Evolutionary conservation across 495 filamentous ascomycete genomes (phyloP).

Genomic region (Penicillium waksmanii): DNA sequence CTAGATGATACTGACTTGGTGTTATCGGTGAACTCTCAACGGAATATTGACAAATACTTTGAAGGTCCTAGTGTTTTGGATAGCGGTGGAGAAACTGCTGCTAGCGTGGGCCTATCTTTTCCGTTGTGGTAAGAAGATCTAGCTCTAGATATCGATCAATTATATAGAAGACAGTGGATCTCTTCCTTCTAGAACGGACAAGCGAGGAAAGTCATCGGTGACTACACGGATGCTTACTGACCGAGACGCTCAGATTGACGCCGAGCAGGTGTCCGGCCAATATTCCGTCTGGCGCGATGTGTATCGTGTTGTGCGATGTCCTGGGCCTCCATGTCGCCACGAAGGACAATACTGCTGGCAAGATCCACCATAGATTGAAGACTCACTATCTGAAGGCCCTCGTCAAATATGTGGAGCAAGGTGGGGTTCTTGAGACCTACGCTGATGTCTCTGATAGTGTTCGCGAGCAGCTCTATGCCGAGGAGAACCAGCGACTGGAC

Average conservation of each 20-base stretch:
- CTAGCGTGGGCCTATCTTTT: conserved; percentile 18
- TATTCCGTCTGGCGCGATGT: too few relatives aligned
- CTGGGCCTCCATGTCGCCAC: conserved; percentile 24
- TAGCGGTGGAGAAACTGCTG: conserved; percentile 14
- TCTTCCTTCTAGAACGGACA: conserved; percentile 20
- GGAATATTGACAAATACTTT: conserved; percentile 14
- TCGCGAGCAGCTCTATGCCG: conserved; percentile 19
- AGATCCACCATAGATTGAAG: conserved; percentile 20
- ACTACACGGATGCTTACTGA: too few relatives aligned
- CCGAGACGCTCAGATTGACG: too few relatives aligned
- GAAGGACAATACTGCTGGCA: conserved; percentile 29
- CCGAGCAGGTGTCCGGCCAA: too few relatives aligned
- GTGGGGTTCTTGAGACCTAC: conserved; percentile 7
- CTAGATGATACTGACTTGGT: conserved; percentile 25
- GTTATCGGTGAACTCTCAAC: conserved; percentile 17
- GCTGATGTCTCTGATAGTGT: conserved; percentile 16
- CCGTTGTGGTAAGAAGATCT: conserved; percentile 17
- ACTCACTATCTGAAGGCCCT: conserved; percentile 17
- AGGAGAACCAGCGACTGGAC: conserved; percentile 13
- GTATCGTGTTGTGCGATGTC: too few relatives aligned
- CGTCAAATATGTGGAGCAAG: conserved; percentile 15
- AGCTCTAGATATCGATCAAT: conserved; percentile 22
- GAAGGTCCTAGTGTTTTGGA: conserved; percentile 18
- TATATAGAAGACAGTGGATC: conserved; percentile 20
- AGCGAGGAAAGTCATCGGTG: conserved; percentile 25